Evolutionary conservation across 2,329 filamentous ascomycete genomes (phyloP), one percentile per base, ranked within the genome.

Genomic region (Metarhizium brunneum): DNA sequence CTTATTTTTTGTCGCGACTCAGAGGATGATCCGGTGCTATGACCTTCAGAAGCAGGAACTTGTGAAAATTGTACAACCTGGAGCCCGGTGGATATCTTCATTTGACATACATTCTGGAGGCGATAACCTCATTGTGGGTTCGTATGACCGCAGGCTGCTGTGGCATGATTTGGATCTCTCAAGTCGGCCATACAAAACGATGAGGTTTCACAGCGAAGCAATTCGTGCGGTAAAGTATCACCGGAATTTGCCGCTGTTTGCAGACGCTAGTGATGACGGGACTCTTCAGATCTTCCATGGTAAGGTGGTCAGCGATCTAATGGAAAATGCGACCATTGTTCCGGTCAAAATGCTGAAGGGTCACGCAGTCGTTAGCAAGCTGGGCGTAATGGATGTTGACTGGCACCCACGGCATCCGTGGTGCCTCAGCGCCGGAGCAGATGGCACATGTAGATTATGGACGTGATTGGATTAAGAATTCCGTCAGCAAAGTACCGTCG

Each of bases 81-180:
- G 94, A 65, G 92, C 92, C 3, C 86, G 92, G 58, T 82, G 92
- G 90, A 96, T 99, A 63, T 95, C 89, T 2, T 90, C 86, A 16
- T 92, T 99, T 64, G 92, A 96, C 65, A 83, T 99, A 48, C 95
- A 99, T 71, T 87, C 92, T 0, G 88, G 88, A 18, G 94, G 94
- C 49, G 92, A 96, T 73, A 96, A 99, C 68, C 73, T 99, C 55
- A 89, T 97, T 57, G 90, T 96, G 11, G 91, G 92, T 48, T 94
- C 91, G 0, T 99, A 97, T 73, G 94, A 99, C 73, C 86, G 92
- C 61, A 85, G 92, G 50, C 79, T 99, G 2, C 79, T 99, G 36
- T 99, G 94, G 94, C 94, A 97, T 74, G 94, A 99, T 73, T 80
- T 97, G 54, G 94, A 99, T 63, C 83, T 99, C 40, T 94, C 90